Base-by-base conservation (phyloP, 1,139 yeast species). In the Nadsonia starkeyi-henricii region DNA sequence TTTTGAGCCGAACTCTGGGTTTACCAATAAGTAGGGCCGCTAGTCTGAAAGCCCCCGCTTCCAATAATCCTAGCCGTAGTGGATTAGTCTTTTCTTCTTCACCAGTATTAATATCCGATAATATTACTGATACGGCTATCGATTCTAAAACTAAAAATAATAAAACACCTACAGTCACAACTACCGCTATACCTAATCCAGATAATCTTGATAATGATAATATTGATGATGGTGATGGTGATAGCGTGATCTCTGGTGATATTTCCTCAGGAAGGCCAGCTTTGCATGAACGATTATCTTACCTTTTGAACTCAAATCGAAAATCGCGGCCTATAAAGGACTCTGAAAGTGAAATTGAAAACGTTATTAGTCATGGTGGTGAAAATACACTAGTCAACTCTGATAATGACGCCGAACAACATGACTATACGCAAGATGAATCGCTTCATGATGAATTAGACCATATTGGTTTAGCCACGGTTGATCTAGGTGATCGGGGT, bases 401-500 rank as follows among this genome's bases (percentile, higher is more conserved):
- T 9, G 47, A 28, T 21, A 44, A 36, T 18, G 45, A 36, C 7
- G 30, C 18, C 15, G 49, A 41, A 21, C 33, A 41, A 20, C 30
- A 43, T 37, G 48, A 28, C n/a, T 17, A 37, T 20, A 42, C 19
- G 5, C 41, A 43, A 3, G 42, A 2, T 26, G 44, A 45, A 41
- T 23, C 9, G 9, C 28, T 20, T 7, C 49, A 46, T 3, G 50
- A 50, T 20, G 45, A 50, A 18, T 50, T 46, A 18, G 46, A 47
- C 20, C 43, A 37, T 15, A 21, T 46, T 7, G 45, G 46, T 21
- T 48, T 44, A 30, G 49, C 51, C 41, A 19, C 18, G 20, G 33
- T 21, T 17, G 42, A 20, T 23, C 46, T 47, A 13, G 55, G 52
- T 19, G 61, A 62, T 17, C 77, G 59, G 37, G 79, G 85, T 1